Base-by-base conservation (phyloP, 345 rosid genomes). In the Raphanus sativus region DNA sequence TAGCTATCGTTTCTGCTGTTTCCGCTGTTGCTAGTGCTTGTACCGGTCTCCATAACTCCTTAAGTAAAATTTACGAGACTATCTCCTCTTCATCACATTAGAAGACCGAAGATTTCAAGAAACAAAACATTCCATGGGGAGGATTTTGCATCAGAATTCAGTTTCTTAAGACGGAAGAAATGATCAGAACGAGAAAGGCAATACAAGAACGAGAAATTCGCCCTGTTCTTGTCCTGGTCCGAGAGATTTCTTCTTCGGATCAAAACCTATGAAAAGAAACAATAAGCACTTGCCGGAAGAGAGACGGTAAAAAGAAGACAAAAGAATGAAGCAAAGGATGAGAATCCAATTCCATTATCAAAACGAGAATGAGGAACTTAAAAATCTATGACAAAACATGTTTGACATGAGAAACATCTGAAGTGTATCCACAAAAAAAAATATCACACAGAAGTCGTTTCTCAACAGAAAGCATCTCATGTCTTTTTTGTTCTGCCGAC, bases 11-110 rank as follows among this genome's bases (percentile, higher is more conserved):
- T 70, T 62, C 62, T 60, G 62, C 50, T 82, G 59, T 75, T 73
- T 17, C 17, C 67, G 1, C n/a, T 77, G 29, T 59, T 71, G 36
- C 15, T 48, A 55, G 71, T 67, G 48, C 82, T 81, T 76, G 75
- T 69, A 56, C 88, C 89, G 62, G 85, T 82, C 84, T 86, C 94
- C 94, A 89, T 90, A 74, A 83, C 81, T 75, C 78, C 36, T 83
- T 70, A 52, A 52, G 81, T 70, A 52, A 54, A 25, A 59, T 62
- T 76, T 69, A 71, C 80, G 69, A 67, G 65, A 42, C n/a, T 62
- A 64, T 65, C 80, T 75, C 52, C 81, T 78, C 87, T 75, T 86
- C 91, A 85, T 84, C 80, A 71, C 88, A 85, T 77, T 62, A 70
- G 45, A 75, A 77, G 62, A 75, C 59, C 45, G 34, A 60, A 8